Base-by-base conservation (phyloP, 2,329 filamentous ascomycete genomes). In the Penicillium sp. region DNA sequence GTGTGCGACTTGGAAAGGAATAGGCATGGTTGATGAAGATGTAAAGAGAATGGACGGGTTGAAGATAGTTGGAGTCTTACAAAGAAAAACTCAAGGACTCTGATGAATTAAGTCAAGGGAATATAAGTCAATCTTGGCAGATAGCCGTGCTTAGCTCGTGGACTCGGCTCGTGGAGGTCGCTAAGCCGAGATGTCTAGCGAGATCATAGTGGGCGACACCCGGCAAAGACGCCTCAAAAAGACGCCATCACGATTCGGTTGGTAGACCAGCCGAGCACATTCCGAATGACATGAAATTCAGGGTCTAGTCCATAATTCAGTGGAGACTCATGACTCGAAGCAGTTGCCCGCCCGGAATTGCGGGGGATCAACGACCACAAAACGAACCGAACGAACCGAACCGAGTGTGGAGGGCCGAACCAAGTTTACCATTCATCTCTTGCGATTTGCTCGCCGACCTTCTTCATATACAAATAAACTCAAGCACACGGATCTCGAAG, bases 1-100 rank as follows among this genome's bases (percentile, higher is more conserved):
- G 38, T 37, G 40, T 17, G 57, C 57, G 42, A 55, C 50, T 59
- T 59, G 57, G 50, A 40, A 40, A 2, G 57, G 57, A 12, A 54
- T 54, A 47, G 57, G 57, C 57, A 59, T 59, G 26, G 6, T 37
- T 10, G 9, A 26, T 15, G 37, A 17, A 55, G 35, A 4, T 9
- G 19, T 10, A 40, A 35, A 35, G 33, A 22, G 22, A 24, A 26
- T 17, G 51, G 17, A 54, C 1, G 33, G 24, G 5, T 22, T n/a
- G 22, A 22, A 17, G 19, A 17, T 53, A 19, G 15, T 8, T 33
- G 13, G 17, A 53, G n/a, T 33, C 9, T 19, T 15, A 10, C n/a
- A 24, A 24, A 15, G n/a, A 15, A 37, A 6, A 15, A 17, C 19
- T 10, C 22, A 24, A 26, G 50, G 13, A 26, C 12, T 26, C 37